Base-by-base conservation (phyloP, 2,329 filamentous ascomycete species). In the Coniochaeta prunicola region DNA sequence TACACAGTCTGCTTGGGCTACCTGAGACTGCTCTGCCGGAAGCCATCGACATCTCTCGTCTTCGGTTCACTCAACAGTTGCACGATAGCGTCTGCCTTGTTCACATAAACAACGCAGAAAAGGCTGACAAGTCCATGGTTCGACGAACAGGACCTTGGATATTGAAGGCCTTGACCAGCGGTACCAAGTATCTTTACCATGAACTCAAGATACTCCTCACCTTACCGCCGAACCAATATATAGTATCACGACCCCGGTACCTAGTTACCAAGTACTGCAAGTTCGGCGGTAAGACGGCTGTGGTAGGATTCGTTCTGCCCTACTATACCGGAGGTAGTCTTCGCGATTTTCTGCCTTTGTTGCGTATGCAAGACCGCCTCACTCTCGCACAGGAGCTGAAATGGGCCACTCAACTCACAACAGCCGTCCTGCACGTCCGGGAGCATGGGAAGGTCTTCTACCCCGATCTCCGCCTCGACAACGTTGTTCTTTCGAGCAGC, bases 1-100 rank as follows among this genome's bases (percentile, higher is more conserved):
- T 86, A 34, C 62, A 70, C 56, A 54, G 61, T 1, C 70, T 77
- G 56, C 84, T 84, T 78, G 74, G 72, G 0, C 24, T 71, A 2
- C 62, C 71, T 5, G 63, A 78, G 40, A 59, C 66, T 19, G 53
- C 65, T 2, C 66, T 83, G 17, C 81, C 82, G 0, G 71, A 72
- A 15, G 66, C 73, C 0, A 65, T 86, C 58, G 78, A 84, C 62
- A 75, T 86, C 34, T 69, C 68, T 56, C 70, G 77, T 19, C 67
- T 86, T n/a, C 71, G 75, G 40, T 76, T 84, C 53, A 65, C 81
- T 60, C 73, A 74, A 21, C 80, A 86, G 67, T 69, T 85, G 19
- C 80, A 85, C 62, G 84, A 86, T 65, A 84, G 82, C 61, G 79
- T 86, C 50, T 83, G 80, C 59, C 71, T 85, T 15, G 81, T 85